These are phyloP conservation scores for Patellifolia procumbens DNA, from an alignment of 179 eudicot genomes.

Conservation along the genomic window DNA sequence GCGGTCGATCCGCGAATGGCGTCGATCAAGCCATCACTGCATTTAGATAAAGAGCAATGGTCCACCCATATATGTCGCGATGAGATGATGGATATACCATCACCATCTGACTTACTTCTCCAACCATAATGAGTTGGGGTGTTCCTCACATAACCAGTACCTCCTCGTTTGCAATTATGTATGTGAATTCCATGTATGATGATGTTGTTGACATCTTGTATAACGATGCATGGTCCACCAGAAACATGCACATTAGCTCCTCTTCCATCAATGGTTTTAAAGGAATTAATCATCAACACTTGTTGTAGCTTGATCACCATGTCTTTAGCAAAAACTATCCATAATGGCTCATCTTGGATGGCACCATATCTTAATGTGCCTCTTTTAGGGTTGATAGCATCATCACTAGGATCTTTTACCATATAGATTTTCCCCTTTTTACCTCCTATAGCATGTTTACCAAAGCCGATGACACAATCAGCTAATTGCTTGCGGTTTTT, in stretches of 20 bases:
- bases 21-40: conserved; percentile 40
- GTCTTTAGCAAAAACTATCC: conserved; percentile 31
- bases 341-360: conserved; percentile 34
- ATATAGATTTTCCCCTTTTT: conserved; percentile 27
- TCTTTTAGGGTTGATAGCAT: conserved; percentile 35
- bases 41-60: conserved; percentile 34
- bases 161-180: conserved; percentile 35
- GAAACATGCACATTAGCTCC: conserved; percentile 64
- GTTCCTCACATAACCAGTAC: conserved; percentile 39
- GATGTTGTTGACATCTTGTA: conserved; percentile 51
- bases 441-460: conserved; percentile 40
- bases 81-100: conserved; percentile 36
- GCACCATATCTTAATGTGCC: conserved; percentile 39
- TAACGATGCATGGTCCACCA: conserved; percentile 56
- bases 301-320: conserved; percentile 45
- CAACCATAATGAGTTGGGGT: conserved; percentile 32
- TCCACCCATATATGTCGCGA: conserved; percentile 37
- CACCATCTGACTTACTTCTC: conserved; percentile 35
- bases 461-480: conserved; percentile 40
- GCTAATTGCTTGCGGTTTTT: conserved; percentile 28
- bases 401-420: conserved; percentile 28
- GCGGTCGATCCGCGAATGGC: conserved; percentile 37
- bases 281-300: conserved; percentile 54
- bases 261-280: conserved; percentile 73
- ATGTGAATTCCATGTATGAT: conserved; percentile 51